Evolutionary conservation across 1,139 yeast genomes (phyloP).

Genomic region (Pichia sp.): DNA sequence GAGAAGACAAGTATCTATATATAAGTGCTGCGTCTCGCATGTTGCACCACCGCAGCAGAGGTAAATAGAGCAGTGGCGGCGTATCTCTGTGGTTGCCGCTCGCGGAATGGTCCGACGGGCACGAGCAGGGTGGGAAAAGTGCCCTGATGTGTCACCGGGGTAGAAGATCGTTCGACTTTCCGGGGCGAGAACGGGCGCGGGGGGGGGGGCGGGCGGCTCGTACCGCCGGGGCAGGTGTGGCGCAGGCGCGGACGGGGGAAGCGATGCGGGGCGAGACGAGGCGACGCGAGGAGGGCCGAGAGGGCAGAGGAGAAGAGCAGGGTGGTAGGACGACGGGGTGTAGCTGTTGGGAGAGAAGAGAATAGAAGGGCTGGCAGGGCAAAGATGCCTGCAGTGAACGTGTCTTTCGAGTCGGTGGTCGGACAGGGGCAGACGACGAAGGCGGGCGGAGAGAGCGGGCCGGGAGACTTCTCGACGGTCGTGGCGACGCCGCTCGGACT

Average conservation of each 20-base stretch:
- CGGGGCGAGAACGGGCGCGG: too few relatives aligned
- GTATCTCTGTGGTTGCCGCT: too few relatives aligned
- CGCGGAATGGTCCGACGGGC: too few relatives aligned
- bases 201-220: too few relatives aligned
- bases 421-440: background rate
- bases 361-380: background rate
- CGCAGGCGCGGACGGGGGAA: background rate
- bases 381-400: constrained; percentile 13
- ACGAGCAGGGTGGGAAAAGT: too few relatives aligned
- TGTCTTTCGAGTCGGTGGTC: constrained; percentile 10
- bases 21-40: too few relatives aligned
- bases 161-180: too few relatives aligned
- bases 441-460: background rate
- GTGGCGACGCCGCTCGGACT: constrained; percentile 55
- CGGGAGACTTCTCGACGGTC: constrained; percentile 23
- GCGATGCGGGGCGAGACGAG: background rate
- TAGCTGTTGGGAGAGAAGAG: background rate
- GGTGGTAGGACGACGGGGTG: background rate
- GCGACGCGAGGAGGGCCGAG: background rate
- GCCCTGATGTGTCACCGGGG: too few relatives aligned
- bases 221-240: background rate
- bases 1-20: too few relatives aligned
- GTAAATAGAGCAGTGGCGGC: too few relatives aligned
- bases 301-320: background rate
- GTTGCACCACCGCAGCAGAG: too few relatives aligned